A percentile compares a stretch with the other conserved stretches of the same genome.
Conservation (phyloP, 2,329 filamentous ascomycete species). For the Nemania bipapillata region DNA sequence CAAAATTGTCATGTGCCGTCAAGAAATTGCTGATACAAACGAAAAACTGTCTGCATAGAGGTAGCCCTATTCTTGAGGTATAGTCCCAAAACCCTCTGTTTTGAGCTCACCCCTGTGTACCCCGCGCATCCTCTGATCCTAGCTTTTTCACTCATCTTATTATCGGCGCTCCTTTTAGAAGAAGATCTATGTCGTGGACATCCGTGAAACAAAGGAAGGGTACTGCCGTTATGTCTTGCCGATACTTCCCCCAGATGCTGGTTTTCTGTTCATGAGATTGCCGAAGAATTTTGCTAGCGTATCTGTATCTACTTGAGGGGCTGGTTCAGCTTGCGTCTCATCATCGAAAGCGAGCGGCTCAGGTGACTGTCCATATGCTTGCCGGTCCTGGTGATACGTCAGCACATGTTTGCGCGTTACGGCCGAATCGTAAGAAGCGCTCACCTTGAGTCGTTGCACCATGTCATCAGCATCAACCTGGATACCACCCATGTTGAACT, state of each 20-base stretch:
- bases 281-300: constrained; percentile 70
- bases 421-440: constrained; percentile 35
- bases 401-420: constrained; percentile 33
- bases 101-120: neutral
- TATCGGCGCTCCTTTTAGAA: neutral
- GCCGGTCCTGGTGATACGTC: constrained; percentile 62
- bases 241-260: constrained; percentile 42
- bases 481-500: constrained; percentile 98
- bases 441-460: constrained; percentile 84
- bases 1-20: constrained; percentile 12
- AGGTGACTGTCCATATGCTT: constrained; percentile 62
- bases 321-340: constrained; percentile 52
- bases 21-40: constrained; percentile 24
- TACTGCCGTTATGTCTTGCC: constrained; percentile 40
- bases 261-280: constrained; percentile 68
- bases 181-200: neutral
- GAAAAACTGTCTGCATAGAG: constrained; percentile 2
- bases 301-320: constrained; percentile 63
- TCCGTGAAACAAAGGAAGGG: neutral
- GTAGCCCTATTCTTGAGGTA: neutral
- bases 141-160: neutral
- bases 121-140: neutral
- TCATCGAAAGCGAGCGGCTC: constrained; percentile 56
- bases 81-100: neutral
- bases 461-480: constrained; percentile 95